phyloP scores from a whole-genome alignment of 2,329 filamentous ascomycete genomes.

The Tolypocladium tropicale region DNA sequence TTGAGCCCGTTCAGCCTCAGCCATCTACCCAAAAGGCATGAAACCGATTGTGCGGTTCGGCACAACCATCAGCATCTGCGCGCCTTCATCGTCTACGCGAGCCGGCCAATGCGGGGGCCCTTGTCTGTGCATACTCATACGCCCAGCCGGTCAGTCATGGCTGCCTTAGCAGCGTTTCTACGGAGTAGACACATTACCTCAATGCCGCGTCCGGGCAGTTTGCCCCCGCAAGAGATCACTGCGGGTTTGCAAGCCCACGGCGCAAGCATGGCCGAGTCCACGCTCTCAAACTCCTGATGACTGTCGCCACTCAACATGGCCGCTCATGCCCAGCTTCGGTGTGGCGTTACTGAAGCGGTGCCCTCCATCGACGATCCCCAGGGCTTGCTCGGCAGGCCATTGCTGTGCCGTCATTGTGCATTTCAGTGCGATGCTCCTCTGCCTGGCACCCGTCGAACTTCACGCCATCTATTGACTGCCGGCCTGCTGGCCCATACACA shows the following conservation, averaged over 20 bases:
- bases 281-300: background rate
- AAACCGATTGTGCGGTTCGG: background rate
- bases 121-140: background rate
- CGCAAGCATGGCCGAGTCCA: background rate
- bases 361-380: conserved; percentile 1
- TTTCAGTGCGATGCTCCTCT: background rate
- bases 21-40: background rate
- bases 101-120: background rate
- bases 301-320: background rate
- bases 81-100: background rate
- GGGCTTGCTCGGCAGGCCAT: background rate
- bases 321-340: background rate
- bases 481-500: background rate
- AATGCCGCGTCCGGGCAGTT: too few species aligned
- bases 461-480: background rate
- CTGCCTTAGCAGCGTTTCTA: too few species aligned
- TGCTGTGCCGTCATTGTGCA: background rate
- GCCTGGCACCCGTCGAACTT: background rate
- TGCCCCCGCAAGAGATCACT: background rate
- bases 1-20: background rate
- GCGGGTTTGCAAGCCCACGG: background rate
- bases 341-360: background rate
- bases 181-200: too few species aligned
- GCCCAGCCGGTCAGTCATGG: background rate
- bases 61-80: background rate